Evolutionary conservation across 1,139 yeast genomes (phyloP), one percentile per base, ranked within the genome.

Genomic region (Yarrowia galli): DNA sequence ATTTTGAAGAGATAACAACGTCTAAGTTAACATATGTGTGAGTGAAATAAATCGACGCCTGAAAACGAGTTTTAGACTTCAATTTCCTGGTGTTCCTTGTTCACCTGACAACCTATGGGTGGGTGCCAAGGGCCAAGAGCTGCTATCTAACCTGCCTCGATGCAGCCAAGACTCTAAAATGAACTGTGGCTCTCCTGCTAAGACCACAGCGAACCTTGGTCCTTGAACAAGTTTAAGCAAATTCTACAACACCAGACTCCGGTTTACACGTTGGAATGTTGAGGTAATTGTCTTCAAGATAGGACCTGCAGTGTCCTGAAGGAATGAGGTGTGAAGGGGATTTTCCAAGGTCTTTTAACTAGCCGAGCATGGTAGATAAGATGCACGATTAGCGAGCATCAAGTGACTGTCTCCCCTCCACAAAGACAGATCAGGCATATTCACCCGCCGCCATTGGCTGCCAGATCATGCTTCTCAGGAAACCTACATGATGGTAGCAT

Each of bases 151-250:
- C 12, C 5, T 4, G 32, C 12, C 60, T 36, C 45, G 60, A 53
- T 53, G 60, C 60, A 53, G 60, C 60, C 60, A 53, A 53, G 60
- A 53, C 60, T 38, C 45, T 36, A 53, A 36, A 28, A 51, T 35
- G 60, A 53, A 53, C 45, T 36, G 60, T 53, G 60, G 60, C 45
- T 36, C 60, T 35, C 23, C 16, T 16, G n/a, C 18, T 12, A 20
- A 22, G 23, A 13, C 32, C 3, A 5, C 60, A 28, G 9, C 9
- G 20, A 53, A 53, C 25, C 18, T 23, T 53, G 18, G 35, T 13
- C 12, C 56, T 20, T 3, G 15, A 20, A 28, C 60, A 16, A 53
- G 28, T 53, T 13, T 2, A 54, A 38, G 32, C 23, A 25, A 13
- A 16, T 23, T 54, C 23, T 12, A 16, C 32, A 22, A 36, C 42